phyloP scores from a whole-genome alignment of 1,284 basidiomycete species.

The Bondarzewia mesenterica region DNA sequence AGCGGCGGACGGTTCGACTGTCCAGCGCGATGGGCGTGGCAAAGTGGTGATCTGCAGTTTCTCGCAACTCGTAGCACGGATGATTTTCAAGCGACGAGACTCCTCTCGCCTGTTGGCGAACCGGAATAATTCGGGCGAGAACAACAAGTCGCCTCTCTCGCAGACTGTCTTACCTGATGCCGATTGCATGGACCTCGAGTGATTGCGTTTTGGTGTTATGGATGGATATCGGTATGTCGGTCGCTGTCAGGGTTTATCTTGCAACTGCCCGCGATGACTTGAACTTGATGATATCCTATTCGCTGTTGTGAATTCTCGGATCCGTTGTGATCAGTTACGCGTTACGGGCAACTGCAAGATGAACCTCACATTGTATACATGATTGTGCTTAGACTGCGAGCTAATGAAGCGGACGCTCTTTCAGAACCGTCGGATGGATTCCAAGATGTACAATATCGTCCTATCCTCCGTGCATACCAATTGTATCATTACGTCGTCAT shows the following conservation, averaged over 20 bases:
- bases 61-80: slow-evolving; percentile 46
- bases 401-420: background rate
- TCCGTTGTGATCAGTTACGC: background rate
- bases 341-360: background rate
- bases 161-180: background rate
- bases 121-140: background rate
- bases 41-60: slow-evolving; percentile 29
- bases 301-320: background rate
- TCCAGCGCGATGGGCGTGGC: slow-evolving; percentile 12
- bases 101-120: slow-evolving; percentile 24
- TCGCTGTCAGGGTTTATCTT: background rate
- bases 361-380: background rate
- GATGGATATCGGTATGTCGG: background rate
- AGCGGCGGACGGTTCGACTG: slow-evolving; percentile 1
- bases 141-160: slow-evolving; percentile 8
- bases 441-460: slow-evolving; percentile 6
- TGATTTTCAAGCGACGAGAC: slow-evolving; percentile 42
- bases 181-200: background rate
- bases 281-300: background rate
- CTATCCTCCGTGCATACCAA: slow-evolving; percentile 7
- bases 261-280: background rate
- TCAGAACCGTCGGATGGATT: slow-evolving; percentile 1
- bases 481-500: slow-evolving; percentile 10
- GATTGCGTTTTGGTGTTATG: background rate
- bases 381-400: background rate